Evolutionary conservation across 2,329 filamentous ascomycete species (phyloP).

Genomic region (Beauveria caledonica): DNA sequence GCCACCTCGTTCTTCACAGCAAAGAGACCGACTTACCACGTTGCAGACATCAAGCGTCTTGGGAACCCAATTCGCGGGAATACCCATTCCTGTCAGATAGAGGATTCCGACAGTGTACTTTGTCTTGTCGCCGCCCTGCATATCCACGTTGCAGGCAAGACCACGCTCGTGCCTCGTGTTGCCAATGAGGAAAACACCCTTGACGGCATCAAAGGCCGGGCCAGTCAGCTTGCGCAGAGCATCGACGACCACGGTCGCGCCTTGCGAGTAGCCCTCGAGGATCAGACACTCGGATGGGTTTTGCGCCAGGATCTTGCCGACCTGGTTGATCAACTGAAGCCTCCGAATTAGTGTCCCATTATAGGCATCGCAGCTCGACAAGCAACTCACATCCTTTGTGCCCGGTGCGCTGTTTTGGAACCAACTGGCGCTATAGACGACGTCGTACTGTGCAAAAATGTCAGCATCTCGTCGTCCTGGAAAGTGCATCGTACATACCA

Average conservation of each 20-base stretch:
- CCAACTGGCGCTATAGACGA: conserved; percentile 7
- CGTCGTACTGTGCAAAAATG: conserved; percentile 3
- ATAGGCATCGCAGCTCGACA: neutral
- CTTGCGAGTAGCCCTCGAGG: conserved; percentile 13
- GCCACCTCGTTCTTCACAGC: neutral
- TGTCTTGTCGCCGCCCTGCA: conserved; percentile 9
- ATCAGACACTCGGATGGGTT: conserved; percentile 8
- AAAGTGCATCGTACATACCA: neutral
- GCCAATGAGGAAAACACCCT: conserved; percentile 13
- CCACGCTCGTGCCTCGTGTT: conserved; percentile 8
- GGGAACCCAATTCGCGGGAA: conserved; percentile 8
- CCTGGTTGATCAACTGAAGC: neutral
- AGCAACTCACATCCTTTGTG: conserved; percentile 7
- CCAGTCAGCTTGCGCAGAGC: conserved; percentile 9
- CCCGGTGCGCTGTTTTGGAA: conserved; percentile 5
- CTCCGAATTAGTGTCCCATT: neutral
- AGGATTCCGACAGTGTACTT: neutral
- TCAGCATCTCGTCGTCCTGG: neutral
- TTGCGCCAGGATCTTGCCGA: neutral
- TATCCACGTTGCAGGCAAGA: conserved; percentile 12
- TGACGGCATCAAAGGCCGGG: conserved; percentile 8
- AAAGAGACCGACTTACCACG: neutral
- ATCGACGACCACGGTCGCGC: conserved; percentile 11
- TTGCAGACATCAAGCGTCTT: conserved; percentile 13
- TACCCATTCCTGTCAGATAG: neutral